These are phyloP conservation scores for Blastocrithidia nonstop DNA, from an alignment of 208 protist genomes.

Conservation along the genomic window DNA sequence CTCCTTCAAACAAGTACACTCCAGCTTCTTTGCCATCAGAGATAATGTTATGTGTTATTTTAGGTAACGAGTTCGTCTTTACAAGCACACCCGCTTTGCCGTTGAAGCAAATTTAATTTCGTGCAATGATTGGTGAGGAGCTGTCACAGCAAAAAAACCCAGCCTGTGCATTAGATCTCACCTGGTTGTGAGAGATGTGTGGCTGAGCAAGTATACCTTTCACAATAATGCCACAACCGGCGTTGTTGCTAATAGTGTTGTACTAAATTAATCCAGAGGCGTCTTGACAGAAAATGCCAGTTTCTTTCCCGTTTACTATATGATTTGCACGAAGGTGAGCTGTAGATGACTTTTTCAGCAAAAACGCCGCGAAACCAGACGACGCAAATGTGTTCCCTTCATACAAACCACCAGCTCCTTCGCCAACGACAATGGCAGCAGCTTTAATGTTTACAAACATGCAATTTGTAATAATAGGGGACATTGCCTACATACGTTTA, in stretches of 20 bases:
- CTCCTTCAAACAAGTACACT: conserved; percentile 76
- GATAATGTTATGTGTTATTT: conserved; percentile 56
- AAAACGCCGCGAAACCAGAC: conserved; percentile 68
- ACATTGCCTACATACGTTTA: conserved; percentile 4
- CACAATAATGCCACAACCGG: conserved; percentile 66
- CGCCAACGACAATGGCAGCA: conserved; percentile 52
- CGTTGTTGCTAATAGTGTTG: conserved; percentile 67
- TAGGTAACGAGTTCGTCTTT: conserved; percentile 49
- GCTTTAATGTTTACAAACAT: conserved; percentile 57
- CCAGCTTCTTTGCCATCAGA: conserved; percentile 67
- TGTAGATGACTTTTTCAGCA: conserved; percentile 43
- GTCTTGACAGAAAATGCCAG: conserved; percentile 79
- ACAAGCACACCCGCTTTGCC: conserved; percentile 71
- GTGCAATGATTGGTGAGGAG: conserved; percentile 36
- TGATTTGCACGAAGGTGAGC: conserved; percentile 40
- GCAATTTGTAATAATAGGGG: conserved; percentile 54
- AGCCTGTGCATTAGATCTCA: conserved; percentile 53
- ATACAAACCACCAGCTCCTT: conserved; percentile 42
- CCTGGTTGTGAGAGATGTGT: conserved; percentile 46
- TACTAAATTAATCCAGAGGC: conserved; percentile 46
- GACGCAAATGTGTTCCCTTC: conserved; percentile 57
- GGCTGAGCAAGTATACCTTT: conserved; percentile 30
- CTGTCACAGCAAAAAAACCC: conserved; percentile 74
- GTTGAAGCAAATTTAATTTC: conserved; percentile 62
- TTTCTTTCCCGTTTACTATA: conserved; percentile 52